These are phyloP conservation scores for Stephania yunnanensis DNA, from an alignment of 164 flowering plant genomes.

Conservation along the genomic window DNA sequence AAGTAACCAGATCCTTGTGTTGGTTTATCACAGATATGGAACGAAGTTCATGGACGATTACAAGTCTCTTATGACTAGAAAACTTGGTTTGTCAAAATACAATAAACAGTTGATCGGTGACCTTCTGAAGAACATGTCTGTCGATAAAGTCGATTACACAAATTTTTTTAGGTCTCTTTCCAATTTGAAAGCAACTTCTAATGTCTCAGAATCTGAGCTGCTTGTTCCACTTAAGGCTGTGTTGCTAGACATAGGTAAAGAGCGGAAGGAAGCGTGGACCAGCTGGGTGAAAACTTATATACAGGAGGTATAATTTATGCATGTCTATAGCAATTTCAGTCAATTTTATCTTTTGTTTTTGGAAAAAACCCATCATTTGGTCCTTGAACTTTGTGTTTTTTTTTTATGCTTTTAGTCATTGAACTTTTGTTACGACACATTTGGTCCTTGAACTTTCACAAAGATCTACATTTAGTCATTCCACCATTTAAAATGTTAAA, in stretches of 20 bases:
- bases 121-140: constrained; percentile 48
- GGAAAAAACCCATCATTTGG: too few species aligned
- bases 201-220: constrained; percentile 57
- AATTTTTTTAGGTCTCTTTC: constrained; percentile 90
- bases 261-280: constrained; percentile 93
- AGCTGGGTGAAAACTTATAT: constrained; percentile 80
- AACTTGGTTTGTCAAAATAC: constrained; percentile 83
- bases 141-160: constrained; percentile 80
- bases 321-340: background rate
- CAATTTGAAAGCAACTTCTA: constrained; percentile 68
- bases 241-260: constrained; percentile 88
- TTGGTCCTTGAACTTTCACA: too few species aligned
- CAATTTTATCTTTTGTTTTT: background rate
- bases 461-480: too few species aligned
- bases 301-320: constrained; percentile 39
- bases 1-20: background rate
- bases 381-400: too few species aligned
- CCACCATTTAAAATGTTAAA: too few species aligned
- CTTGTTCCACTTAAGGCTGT: constrained; percentile 83
- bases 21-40: constrained; percentile 66
- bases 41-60: constrained; percentile 96
- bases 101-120: constrained; percentile 81
- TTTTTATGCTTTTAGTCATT: too few species aligned
- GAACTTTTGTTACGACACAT: too few species aligned
- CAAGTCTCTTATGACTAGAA: constrained; percentile 88